These are phyloP conservation scores for Roridomyces roridus DNA, from an alignment of 768 basidiomycete species.

Conservation along the genomic window DNA sequence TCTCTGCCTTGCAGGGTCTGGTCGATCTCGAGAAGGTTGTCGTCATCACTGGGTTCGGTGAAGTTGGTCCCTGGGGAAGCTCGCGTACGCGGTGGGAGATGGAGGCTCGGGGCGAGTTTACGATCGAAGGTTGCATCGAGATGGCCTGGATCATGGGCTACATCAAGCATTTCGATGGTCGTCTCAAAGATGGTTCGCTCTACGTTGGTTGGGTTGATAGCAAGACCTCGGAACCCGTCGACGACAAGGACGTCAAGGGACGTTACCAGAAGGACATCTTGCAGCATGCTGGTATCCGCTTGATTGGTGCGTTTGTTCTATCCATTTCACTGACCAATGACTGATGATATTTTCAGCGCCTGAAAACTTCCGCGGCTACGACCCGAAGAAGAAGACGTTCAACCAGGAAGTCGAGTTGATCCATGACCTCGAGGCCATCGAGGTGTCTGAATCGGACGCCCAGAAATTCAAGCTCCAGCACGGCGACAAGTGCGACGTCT, in stretches of 20 bases:
- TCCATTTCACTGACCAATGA: not conserved
- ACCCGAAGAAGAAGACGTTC: slow-evolving; percentile 97
- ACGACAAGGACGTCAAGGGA: slow-evolving; percentile 95
- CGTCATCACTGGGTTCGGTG: slow-evolving; percentile 95
- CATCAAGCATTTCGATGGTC: slow-evolving; percentile 99
- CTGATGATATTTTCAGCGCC: slow-evolving; percentile 67
- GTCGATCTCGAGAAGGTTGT: slow-evolving; percentile 96
- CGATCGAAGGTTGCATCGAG: slow-evolving; percentile 97
- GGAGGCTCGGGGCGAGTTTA: slow-evolving; percentile 97
- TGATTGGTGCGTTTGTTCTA: slow-evolving; percentile 74
- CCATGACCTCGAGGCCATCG: slow-evolving; percentile 96
- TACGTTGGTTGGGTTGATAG: slow-evolving; percentile 99
- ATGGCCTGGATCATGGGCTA: slow-evolving; percentile 99
- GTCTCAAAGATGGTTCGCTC: slow-evolving; percentile 88
- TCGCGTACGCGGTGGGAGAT: slow-evolving; percentile 99
- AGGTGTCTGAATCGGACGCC: slow-evolving; percentile 90
- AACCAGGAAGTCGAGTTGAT: slow-evolving; percentile 96
- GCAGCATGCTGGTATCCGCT: slow-evolving; percentile 87
- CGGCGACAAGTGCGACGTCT: slow-evolving; percentile 94
- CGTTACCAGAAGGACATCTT: slow-evolving; percentile 96
- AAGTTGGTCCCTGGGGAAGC: slow-evolving; percentile 98
- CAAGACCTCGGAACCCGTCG: slow-evolving; percentile 91
- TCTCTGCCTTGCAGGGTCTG: slow-evolving; percentile 82
- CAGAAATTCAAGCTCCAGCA: slow-evolving; percentile 96
- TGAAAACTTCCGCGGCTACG: slow-evolving; percentile 96